phyloP scores from a whole-genome alignment of 2,329 filamentous ascomycete species.

The Penicillium sp. region DNA sequence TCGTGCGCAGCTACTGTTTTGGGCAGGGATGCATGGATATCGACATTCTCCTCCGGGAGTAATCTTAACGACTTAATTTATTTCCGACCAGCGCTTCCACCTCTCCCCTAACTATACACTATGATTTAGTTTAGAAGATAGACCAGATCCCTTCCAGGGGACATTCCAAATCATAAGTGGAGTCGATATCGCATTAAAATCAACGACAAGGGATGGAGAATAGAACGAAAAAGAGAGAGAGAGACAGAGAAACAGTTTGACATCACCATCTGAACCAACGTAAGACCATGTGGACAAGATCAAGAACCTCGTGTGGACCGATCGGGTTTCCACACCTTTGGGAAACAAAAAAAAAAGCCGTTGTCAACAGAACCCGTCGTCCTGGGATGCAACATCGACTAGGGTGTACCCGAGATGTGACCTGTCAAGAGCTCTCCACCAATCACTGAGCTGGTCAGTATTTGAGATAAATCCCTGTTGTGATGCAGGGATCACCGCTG shows the following conservation, averaged over 20 bases:
- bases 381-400: conserved; percentile 24
- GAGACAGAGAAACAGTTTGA: background rate
- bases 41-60: conserved; percentile 6
- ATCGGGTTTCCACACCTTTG: conserved; percentile 20
- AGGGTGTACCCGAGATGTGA: conserved; percentile 25
- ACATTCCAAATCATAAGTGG: too few species aligned
- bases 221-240: background rate
- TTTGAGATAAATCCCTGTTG: conserved; percentile 34
- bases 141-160: too few species aligned
- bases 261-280: too few species aligned
- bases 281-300: conserved; percentile 18
- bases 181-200: too few species aligned
- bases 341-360: conserved; percentile 17
- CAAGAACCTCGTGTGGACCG: conserved; percentile 20
- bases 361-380: conserved; percentile 20
- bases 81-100: conserved; percentile 12
- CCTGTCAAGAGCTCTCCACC: conserved; percentile 17
- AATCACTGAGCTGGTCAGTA: conserved; percentile 28
- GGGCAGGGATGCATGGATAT: conserved; percentile 17
- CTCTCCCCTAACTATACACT: too few species aligned
- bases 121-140: too few species aligned
- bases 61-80: conserved; percentile 17
- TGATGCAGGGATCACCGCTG: conserved; percentile 25
- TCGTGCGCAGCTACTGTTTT: conserved; percentile 7
- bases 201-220: background rate